Evolutionary conservation across 1,284 basidiomycete genomes (phyloP), one percentile per base, ranked within the genome.

Genomic region (Fomes fomentarius): DNA sequence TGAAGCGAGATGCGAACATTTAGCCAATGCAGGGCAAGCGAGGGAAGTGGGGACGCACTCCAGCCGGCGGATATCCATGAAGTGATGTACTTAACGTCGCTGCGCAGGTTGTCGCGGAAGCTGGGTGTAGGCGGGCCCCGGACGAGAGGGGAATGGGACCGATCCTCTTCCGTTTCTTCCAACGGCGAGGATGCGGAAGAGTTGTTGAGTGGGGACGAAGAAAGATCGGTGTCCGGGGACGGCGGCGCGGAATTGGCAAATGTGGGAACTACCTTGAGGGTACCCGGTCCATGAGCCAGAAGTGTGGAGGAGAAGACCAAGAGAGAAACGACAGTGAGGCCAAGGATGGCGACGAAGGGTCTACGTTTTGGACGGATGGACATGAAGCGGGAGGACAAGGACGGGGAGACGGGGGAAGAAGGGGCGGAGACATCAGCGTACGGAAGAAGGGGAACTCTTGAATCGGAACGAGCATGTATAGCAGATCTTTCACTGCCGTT

Each of bases 51-150:
- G 28, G 15, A 71, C 76, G 57, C 52, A 87, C 85, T 88, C 86
- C 86, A 89, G 41, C 87, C 87, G 25, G 85, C 85, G 39, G 81
- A 81, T 41, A 82, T 74, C 83, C 84, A 89, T 11, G 83, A 83
- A 1, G 85, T 85, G 53, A 89, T 80, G 61, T 89, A 89, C 58
- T 82, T 75, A 3, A 75, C 74, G 52, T 85, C 82, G 26, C 77
- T 72, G 21, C 77, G 76, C 37, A 89, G 69, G 58, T 87, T 82
- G 55, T 81, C 81, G 73, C 82, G 72, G 69, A 87, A 86, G 35
- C 72, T 75, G 40, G 68, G 56, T 1, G 83, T 85, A 7, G 85
- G 83, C 5, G 75, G 71, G 0, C 85, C 85, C 22, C 73, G 54
- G 12, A 76, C 64, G 41, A 57, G 65, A 3, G 64, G 66, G 8